These are phyloP conservation scores for Venustampulla echinocandica DNA, from an alignment of 495 filamentous ascomycete genomes.

Conservation along the genomic window DNA sequence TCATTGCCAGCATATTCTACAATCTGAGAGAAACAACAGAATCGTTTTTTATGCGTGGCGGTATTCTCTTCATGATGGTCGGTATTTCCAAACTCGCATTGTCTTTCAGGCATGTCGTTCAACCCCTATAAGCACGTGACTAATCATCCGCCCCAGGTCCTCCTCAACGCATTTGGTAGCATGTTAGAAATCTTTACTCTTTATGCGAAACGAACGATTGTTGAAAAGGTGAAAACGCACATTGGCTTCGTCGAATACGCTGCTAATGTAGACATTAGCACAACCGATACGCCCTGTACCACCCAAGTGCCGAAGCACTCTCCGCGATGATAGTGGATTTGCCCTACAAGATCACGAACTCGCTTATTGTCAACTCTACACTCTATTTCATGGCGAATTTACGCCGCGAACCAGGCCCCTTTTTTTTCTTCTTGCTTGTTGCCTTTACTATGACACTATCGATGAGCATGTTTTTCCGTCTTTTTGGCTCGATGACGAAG, in stretches of 20 bases:
- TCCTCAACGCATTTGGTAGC: no score
- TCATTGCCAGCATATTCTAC: slow-evolving; percentile 75
- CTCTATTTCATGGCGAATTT: slow-evolving; percentile 86
- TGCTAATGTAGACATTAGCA: slow-evolving; percentile 64
- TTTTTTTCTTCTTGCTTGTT: slow-evolving; percentile 70
- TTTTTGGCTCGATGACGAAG: slow-evolving; percentile 64
- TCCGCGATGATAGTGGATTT: slow-evolving; percentile 67
- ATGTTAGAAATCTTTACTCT: no score
- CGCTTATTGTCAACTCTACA: slow-evolving; percentile 51
- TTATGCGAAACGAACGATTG: slow-evolving; percentile 36
- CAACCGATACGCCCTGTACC: slow-evolving; percentile 51
- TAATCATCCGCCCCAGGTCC: no score
- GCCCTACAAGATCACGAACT: slow-evolving; percentile 43
- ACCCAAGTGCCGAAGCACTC: slow-evolving; percentile 47
- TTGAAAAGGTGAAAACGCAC: slow-evolving; percentile 44
- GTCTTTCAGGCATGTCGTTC: no score
- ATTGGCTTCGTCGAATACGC: slow-evolving; percentile 53
- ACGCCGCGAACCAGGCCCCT: slow-evolving; percentile 62
- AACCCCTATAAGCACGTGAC: no score
- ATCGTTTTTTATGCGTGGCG: slow-evolving; percentile 56
- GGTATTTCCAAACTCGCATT: no score
- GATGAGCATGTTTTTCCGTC: slow-evolving; percentile 75
- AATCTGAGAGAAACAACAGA: slow-evolving; percentile 51
- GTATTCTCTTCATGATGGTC: no score
- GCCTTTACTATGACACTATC: slow-evolving; percentile 54